Evolutionary conservation across 257 asterid genomes (phyloP).

Genomic region (Orobanche coerulescens): DNA sequence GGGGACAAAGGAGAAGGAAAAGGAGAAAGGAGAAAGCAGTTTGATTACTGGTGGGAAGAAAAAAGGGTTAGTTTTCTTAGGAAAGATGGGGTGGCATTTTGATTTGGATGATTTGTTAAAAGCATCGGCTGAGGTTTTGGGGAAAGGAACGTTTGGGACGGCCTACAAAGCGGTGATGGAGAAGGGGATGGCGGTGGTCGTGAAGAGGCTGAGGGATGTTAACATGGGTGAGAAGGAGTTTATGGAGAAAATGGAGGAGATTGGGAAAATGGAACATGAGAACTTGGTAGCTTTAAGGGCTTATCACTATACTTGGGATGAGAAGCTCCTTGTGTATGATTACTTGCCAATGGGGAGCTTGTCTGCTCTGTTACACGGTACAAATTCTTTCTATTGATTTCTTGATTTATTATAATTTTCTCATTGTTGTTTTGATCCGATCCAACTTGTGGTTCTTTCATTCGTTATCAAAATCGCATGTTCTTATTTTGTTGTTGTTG

Average conservation of each 20-base stretch:
- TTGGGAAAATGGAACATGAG: slow-evolving; percentile 55
- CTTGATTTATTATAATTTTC: not conserved
- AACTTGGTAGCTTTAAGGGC: slow-evolving; percentile 71
- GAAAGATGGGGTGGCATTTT: slow-evolving; percentile 35
- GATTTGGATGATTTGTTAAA: slow-evolving; percentile 72
- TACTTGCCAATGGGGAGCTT: slow-evolving; percentile 80
- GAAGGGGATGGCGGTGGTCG: slow-evolving; percentile 56
- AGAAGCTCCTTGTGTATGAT: slow-evolving; percentile 79
- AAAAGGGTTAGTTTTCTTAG: slow-evolving; percentile 48
- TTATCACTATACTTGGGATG: slow-evolving; percentile 57
- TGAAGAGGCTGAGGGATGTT: slow-evolving; percentile 79
- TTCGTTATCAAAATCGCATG: too few relatives aligned
- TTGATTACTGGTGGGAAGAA: slow-evolving; percentile 31
- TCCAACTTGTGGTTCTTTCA: too few relatives aligned
- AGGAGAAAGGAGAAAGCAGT: slow-evolving; percentile 21
- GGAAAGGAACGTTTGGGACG: slow-evolving; percentile 83
- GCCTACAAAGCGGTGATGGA: slow-evolving; percentile 77
- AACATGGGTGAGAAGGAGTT: slow-evolving; percentile 53
- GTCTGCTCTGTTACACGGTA: slow-evolving; percentile 89
- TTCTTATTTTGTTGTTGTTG: not conserved
- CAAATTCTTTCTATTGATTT: slow-evolving; percentile 10
- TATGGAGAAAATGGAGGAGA: slow-evolving; percentile 49
- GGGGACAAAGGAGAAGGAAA: too few relatives aligned
- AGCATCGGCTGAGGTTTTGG: slow-evolving; percentile 95
- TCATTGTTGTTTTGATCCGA: not conserved